A percentile compares a stretch with the other conserved stretches of the same genome.
Conservation (phyloP, 345 rosid genomes). For the Stellera chamaejasme region DNA sequence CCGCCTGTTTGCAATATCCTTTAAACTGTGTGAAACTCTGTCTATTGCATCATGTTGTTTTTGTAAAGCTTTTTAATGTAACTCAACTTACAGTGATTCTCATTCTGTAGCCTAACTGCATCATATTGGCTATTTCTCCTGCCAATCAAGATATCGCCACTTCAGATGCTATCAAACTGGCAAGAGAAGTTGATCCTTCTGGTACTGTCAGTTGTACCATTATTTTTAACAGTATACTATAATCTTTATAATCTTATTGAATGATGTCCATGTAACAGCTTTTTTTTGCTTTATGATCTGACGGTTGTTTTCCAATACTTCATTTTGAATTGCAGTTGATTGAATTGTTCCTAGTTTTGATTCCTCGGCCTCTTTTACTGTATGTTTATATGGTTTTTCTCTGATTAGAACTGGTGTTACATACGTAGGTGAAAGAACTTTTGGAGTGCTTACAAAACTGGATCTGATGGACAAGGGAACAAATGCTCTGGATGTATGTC, state of each 20-base stretch:
- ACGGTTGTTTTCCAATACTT: too few species aligned
- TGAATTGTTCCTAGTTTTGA: not conserved
- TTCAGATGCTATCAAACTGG: constrained; percentile 97
- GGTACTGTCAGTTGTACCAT: constrained; percentile 32
- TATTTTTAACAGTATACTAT: too few species aligned
- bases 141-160: constrained; percentile 99
- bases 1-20: too few species aligned
- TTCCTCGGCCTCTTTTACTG: constrained; percentile 4
- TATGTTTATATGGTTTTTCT: too few species aligned
- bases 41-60: too few species aligned
- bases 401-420: constrained; percentile 2
- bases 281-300: too few species aligned
- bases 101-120: constrained; percentile 85
- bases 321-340: not conserved
- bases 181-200: constrained; percentile 99
- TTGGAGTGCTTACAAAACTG: constrained; percentile 68
- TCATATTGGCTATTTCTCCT: constrained; percentile 97
- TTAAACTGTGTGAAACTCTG: too few species aligned
- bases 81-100: constrained; percentile 8
- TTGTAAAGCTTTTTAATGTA: not conserved
- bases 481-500: constrained; percentile 55
- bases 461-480: constrained; percentile 83
- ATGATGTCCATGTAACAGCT: too few species aligned
- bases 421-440: constrained; percentile 59
- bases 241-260: too few species aligned